These are phyloP conservation scores for Clonostachys rosea DNA, from an alignment of 2,329 filamentous ascomycete genomes.

Conservation along the genomic window DNA sequence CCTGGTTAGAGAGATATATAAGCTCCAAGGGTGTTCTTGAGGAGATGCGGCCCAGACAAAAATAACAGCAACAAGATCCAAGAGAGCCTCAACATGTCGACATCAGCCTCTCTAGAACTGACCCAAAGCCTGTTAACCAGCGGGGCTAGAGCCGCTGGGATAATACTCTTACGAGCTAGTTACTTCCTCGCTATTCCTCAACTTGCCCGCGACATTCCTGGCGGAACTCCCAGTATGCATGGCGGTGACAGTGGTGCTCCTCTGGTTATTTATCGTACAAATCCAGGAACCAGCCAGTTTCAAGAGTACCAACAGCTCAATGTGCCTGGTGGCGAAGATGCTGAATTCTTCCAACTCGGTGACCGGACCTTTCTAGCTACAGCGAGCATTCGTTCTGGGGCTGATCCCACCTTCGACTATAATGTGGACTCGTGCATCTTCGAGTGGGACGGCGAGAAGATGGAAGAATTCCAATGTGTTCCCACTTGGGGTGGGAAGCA, in stretches of 20 bases:
- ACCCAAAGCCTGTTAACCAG: too few relatives aligned
- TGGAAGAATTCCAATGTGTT: conserved; percentile 1
- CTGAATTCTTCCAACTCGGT: conserved; percentile 1
- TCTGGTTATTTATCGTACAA: background rate
- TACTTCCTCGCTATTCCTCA: background rate
- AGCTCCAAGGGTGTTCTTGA: too few relatives aligned
- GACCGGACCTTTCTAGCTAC: conserved; percentile 1
- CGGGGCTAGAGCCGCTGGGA: too few relatives aligned
- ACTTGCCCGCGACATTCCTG: background rate
- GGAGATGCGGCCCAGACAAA: too few relatives aligned
- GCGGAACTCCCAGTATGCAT: background rate
- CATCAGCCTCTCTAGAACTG: too few relatives aligned
- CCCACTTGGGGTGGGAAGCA: conserved; percentile 2
- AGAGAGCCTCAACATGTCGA: too few relatives aligned
- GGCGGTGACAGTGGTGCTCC: background rate
- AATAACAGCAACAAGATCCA: too few relatives aligned
- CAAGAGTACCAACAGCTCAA: conserved; percentile 1
- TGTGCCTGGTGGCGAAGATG: conserved; percentile 3
- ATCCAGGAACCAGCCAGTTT: background rate
- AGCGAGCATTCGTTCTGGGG: background rate
- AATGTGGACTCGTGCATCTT: conserved; percentile 2
- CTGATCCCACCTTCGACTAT: background rate
- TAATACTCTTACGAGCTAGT: too few relatives aligned
- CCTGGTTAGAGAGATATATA: too few relatives aligned
- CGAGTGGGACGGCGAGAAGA: conserved; percentile 1